Conservation (phyloP, 192 early-diverging fungal species). For the Coemansia sp. region DNA sequence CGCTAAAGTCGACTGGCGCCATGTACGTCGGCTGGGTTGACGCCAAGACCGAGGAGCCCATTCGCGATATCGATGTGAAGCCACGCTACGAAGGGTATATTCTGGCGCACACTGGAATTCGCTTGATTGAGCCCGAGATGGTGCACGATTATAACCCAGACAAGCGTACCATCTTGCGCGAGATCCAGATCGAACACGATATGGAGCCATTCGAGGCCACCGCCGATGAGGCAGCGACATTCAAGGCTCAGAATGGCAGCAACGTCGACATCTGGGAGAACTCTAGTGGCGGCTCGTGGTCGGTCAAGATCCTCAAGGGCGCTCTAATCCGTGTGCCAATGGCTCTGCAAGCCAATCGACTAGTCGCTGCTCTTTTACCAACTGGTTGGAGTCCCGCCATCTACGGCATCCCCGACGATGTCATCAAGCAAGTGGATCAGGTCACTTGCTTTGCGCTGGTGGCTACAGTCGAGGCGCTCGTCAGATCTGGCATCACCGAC, state of each 20-base stretch:
- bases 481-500: conserved; percentile 90
- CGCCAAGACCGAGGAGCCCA: conserved; percentile 80
- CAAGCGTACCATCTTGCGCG: conserved; percentile 84
- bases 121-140: conserved; percentile 82
- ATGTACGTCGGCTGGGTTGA: conserved; percentile 83
- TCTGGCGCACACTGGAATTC: conserved; percentile 68
- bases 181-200: conserved; percentile 86
- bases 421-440: conserved; percentile 84
- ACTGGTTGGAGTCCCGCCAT: conserved; percentile 90
- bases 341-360: conserved; percentile 79
- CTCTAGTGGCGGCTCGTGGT: conserved; percentile 61
- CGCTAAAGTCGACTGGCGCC: conserved; percentile 3
- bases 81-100: conserved; percentile 89
- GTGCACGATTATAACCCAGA: conserved; percentile 86
- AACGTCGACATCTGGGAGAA: conserved; percentile 65
- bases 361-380: conserved; percentile 86
- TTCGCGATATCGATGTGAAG: conserved; percentile 87
- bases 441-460: conserved; percentile 85
- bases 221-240: conserved; percentile 84
- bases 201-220: conserved; percentile 86
- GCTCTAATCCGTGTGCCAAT: conserved; percentile 86
- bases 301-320: conserved; percentile 83
- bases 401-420: conserved; percentile 92
- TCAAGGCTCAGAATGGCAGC: conserved; percentile 81
- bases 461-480: conserved; percentile 89